These are phyloP conservation scores for Ophiostoma sp. DNA, from an alignment of 2,329 filamentous ascomycete species.

Conservation along the genomic window DNA sequence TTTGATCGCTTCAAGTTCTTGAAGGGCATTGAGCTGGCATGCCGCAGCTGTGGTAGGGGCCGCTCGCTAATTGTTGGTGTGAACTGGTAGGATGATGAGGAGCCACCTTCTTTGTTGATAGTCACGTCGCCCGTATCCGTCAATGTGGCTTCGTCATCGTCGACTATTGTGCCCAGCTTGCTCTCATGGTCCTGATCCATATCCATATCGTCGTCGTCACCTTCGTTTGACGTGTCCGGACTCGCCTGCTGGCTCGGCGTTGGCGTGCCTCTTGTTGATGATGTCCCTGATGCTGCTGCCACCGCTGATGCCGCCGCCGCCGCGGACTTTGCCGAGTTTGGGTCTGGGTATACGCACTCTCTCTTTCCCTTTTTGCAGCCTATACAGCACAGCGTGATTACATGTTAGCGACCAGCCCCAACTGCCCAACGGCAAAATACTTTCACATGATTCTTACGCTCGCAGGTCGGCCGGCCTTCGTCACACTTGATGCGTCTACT, in stretches of 20 bases:
- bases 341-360: slow-evolving; percentile 84
- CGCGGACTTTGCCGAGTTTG: slow-evolving; percentile 43
- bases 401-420: neutral
- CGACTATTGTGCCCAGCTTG: slow-evolving; percentile 49
- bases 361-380: slow-evolving; percentile 89
- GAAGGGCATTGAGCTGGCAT: neutral
- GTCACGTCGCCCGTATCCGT: slow-evolving; percentile 35
- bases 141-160: slow-evolving; percentile 42
- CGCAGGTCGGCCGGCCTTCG: slow-evolving; percentile 79
- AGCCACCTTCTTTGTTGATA: slow-evolving; percentile 34
- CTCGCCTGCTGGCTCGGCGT: slow-evolving; percentile 41
- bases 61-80: neutral
- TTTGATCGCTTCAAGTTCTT: neutral
- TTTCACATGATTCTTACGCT: slow-evolving; percentile 47
- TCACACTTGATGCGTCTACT: slow-evolving; percentile 92
- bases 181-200: slow-evolving; percentile 27
- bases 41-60: neutral
- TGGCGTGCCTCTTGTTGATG: slow-evolving; percentile 12
- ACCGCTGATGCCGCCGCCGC: slow-evolving; percentile 27
- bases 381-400: slow-evolving; percentile 31
- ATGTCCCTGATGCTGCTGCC: slow-evolving; percentile 9
- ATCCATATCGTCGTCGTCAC: slow-evolving; percentile 47
- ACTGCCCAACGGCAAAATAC: neutral
- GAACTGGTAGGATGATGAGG: neutral
- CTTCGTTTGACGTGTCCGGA: slow-evolving; percentile 51